phyloP scores from a whole-genome alignment of 2,329 filamentous ascomycete genomes.

The Penicillium sp. region DNA sequence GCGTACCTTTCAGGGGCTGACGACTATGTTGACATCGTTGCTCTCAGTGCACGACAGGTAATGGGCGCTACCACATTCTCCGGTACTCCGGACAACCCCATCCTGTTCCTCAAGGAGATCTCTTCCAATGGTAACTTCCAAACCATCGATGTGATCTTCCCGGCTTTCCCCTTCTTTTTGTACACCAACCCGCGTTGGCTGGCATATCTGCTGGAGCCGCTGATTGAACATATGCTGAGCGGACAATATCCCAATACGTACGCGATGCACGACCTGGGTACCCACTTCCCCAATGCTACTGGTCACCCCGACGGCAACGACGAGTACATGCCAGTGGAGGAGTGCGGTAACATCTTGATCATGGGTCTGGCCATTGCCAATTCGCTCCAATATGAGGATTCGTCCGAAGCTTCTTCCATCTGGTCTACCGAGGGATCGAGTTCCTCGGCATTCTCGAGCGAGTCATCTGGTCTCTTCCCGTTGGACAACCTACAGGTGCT shows the following conservation, averaged over 20 bases:
- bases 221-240: constrained; percentile 75
- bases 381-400: constrained; percentile 60
- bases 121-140: constrained; percentile 81
- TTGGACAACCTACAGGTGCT: constrained; percentile 48
- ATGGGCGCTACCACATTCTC: constrained; percentile 73
- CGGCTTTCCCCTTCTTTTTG: constrained; percentile 77
- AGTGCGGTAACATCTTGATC: constrained; percentile 69
- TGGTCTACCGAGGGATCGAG: constrained; percentile 47
- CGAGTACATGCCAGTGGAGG: constrained; percentile 57
- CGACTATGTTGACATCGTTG: constrained; percentile 72
- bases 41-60: constrained; percentile 72
- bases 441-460: constrained; percentile 19
- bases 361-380: constrained; percentile 76
- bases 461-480: constrained; percentile 41
- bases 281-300: constrained; percentile 53
- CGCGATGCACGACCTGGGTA: constrained; percentile 52
- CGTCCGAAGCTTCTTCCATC: constrained; percentile 54
- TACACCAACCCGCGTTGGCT: constrained; percentile 80
- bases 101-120: constrained; percentile 81
- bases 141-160: constrained; percentile 84
- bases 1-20: constrained; percentile 68
- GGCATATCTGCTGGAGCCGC: constrained; percentile 71
- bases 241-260: constrained; percentile 73
- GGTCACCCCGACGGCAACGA: constrained; percentile 52
- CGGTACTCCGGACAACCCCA: constrained; percentile 63